Evolutionary conservation across 2,329 filamentous ascomycete genomes (phyloP).

Genomic region (Colletotrichum filicis): DNA sequence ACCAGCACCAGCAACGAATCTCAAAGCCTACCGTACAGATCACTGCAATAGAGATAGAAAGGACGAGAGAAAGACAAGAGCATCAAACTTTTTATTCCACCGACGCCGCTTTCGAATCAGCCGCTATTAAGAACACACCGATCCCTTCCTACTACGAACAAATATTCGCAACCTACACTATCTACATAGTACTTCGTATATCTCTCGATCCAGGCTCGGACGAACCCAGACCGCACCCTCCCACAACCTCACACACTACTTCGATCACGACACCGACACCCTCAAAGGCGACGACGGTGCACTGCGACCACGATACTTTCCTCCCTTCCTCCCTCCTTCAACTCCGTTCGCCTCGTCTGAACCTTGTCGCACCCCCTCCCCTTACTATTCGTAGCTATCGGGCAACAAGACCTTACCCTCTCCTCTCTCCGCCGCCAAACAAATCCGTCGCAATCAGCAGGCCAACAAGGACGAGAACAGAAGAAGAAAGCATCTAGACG

Average conservation of each 20-base stretch:
- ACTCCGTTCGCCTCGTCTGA: not conserved
- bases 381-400: not conserved
- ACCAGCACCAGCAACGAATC: not conserved
- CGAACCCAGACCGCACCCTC: not conserved
- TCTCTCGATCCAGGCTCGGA: not conserved
- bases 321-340: not conserved
- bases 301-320: not conserved
- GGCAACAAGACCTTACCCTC: not conserved
- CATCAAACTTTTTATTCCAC: not conserved
- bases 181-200: too few relatives aligned
- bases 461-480: not conserved
- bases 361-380: conserved; percentile 8
- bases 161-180: not conserved
- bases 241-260: not conserved
- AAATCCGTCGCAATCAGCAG: not conserved
- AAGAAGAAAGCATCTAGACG: conserved; percentile 14
- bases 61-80: not conserved
- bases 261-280: conserved; percentile 10
- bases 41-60: not conserved
- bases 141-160: not conserved
- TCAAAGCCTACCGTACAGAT: not conserved
- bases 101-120: not conserved
- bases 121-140: not conserved
- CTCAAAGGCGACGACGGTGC: not conserved
- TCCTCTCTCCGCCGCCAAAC: not conserved